Conservation (phyloP, 345 rosid genomes). For the Geranium rotundifolium region DNA sequence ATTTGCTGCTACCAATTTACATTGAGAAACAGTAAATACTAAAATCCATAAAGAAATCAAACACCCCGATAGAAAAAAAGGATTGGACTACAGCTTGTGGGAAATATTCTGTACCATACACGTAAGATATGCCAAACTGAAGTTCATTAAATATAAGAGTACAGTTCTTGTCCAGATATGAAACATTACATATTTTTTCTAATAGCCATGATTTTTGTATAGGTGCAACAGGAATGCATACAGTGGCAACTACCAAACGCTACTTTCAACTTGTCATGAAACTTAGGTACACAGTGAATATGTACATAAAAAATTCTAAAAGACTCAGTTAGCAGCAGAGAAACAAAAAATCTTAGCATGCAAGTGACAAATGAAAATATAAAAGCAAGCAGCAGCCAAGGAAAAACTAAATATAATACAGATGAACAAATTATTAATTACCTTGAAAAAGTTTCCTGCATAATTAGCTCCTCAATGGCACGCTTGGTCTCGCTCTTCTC, state of each 20-base stretch:
- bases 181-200: too few relatives aligned
- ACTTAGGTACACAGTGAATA: background rate
- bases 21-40: background rate
- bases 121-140: too few relatives aligned
- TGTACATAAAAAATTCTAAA: too few relatives aligned
- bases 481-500: conserved; percentile 40
- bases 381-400: conserved; percentile 1
- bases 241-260: background rate
- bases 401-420: conserved; percentile 4
- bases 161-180: too few relatives aligned
- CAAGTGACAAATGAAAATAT: conserved; percentile 3
- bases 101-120: too few relatives aligned
- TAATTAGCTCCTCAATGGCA: conserved; percentile 63
- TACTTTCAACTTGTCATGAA: background rate
- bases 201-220: background rate
- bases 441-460: conserved; percentile 82
- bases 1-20: background rate
- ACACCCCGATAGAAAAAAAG: background rate
- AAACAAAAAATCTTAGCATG: background rate
- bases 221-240: background rate
- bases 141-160: too few relatives aligned
- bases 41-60: background rate
- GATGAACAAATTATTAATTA: conserved; percentile 20
- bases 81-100: too few relatives aligned
- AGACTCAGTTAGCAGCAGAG: background rate